These are phyloP conservation scores for Xylariaceae sp. DNA, from an alignment of 2,329 filamentous ascomycete species.

Conservation along the genomic window DNA sequence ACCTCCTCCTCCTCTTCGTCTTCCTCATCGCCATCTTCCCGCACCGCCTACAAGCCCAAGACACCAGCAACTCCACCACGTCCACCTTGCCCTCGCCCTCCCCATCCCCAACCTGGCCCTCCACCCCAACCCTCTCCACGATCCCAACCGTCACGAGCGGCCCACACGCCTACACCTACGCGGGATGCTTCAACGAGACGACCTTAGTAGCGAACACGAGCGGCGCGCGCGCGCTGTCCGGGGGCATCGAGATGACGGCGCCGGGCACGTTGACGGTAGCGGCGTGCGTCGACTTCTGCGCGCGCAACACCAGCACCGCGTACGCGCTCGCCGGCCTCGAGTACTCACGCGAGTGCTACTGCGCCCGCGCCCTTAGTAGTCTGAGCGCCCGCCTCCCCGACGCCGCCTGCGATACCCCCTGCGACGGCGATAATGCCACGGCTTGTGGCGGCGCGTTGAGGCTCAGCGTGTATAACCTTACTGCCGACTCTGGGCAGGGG, in stretches of 20 bases:
- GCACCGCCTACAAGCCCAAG: background rate
- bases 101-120: background rate
- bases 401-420: slow-evolving; percentile 52
- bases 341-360: slow-evolving; percentile 63
- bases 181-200: slow-evolving; percentile 64
- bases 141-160: slow-evolving; percentile 14
- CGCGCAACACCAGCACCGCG: slow-evolving; percentile 29
- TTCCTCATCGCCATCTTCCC: background rate
- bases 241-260: slow-evolving; percentile 44
- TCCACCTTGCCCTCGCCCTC: slow-evolving; percentile 1
- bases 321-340: slow-evolving; percentile 59
- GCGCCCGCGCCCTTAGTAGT: slow-evolving; percentile 51
- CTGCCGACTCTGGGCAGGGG: slow-evolving; percentile 5
- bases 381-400: slow-evolving; percentile 52
- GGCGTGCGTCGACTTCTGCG: slow-evolving; percentile 55
- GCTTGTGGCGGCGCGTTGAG: slow-evolving; percentile 58
- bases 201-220: slow-evolving; percentile 46
- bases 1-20: background rate
- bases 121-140: slow-evolving; percentile 1
- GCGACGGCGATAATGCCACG: slow-evolving; percentile 54
- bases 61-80: background rate
- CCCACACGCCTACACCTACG: slow-evolving; percentile 47
- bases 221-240: slow-evolving; percentile 48
- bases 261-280: slow-evolving; percentile 54
- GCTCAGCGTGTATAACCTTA: slow-evolving; percentile 47